Evolutionary conservation across 257 asterid species (phyloP).

Genomic region (Cinchona pubescens): DNA sequence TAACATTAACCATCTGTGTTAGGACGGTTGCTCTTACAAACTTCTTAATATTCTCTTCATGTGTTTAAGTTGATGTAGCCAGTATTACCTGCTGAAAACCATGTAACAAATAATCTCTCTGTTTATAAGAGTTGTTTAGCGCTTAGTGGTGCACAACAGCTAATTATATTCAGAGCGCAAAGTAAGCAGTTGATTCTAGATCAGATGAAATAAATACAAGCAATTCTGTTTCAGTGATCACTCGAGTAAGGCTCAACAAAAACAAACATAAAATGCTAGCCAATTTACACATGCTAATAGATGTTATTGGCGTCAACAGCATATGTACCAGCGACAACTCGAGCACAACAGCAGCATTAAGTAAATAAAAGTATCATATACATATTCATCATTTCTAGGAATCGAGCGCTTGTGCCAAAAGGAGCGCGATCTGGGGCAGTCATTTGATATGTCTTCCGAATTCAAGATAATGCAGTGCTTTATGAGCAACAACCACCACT

Average conservation of each 20-base stretch:
- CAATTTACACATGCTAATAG: constrained; percentile 34
- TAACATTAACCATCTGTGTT: neutral
- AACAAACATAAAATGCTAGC: neutral
- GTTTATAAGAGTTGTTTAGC: neutral
- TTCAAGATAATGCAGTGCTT: constrained; percentile 11
- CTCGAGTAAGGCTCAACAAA: constrained; percentile 14
- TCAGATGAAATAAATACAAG: neutral
- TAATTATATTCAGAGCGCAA: neutral
- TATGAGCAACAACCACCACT: constrained; percentile 65
- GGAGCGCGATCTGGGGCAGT: constrained; percentile 5
- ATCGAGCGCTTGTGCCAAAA: neutral
- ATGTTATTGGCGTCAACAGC: constrained; percentile 20
- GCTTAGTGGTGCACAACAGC: neutral
- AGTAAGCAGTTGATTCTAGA: neutral
- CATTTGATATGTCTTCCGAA: neutral
- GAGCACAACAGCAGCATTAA: constrained; percentile 23
- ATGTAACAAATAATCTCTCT: neutral
- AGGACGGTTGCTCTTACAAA: neutral
- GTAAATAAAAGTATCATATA: constrained; percentile 12
- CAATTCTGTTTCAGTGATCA: neutral
- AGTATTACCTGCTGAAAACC: neutral
- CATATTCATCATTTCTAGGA: neutral
- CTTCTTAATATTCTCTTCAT: neutral
- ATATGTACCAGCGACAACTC: constrained; percentile 21
- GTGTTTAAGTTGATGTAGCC: neutral